A percentile compares a stretch with the other conserved stretches of the same genome.
These are phyloP conservation scores for Euptelea pleiosperma DNA, from an alignment of 164 flowering plant species.

Conservation along the genomic window DNA sequence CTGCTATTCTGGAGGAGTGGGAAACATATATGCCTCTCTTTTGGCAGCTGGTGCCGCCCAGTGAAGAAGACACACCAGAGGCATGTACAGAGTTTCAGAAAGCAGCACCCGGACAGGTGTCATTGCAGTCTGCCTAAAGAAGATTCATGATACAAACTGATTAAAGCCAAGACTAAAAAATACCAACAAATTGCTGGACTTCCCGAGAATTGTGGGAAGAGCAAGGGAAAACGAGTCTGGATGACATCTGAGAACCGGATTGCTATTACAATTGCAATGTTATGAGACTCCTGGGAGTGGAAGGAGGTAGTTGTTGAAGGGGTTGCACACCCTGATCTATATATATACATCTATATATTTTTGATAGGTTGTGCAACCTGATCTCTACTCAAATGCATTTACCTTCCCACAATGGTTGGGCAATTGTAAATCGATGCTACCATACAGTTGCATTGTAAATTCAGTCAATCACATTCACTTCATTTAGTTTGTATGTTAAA, in stretches of 20 bases:
- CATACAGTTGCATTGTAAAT: neutral
- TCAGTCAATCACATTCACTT: too few relatives aligned
- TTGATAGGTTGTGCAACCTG: too few relatives aligned
- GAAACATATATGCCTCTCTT: slow-evolving; percentile 80
- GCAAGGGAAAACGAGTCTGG: neutral
- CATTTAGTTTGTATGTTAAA: too few relatives aligned
- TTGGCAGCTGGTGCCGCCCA: slow-evolving; percentile 98
- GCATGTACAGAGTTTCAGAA: slow-evolving; percentile 64
- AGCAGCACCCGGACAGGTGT: slow-evolving; percentile 45
- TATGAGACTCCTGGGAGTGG: neutral
- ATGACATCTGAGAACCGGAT: slow-evolving; percentile 1
- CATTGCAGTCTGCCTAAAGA: slow-evolving; percentile 57
- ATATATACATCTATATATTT: too few relatives aligned
- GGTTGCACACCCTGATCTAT: neutral
- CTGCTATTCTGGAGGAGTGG: slow-evolving; percentile 78
- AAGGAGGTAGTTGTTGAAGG: neutral
- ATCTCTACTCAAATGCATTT: neutral
- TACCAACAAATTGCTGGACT: neutral
- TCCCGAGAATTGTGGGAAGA: neutral
- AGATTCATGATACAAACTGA: neutral
- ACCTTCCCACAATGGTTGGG: neutral
- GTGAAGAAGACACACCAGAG: slow-evolving; percentile 99
- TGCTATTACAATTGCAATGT: neutral
- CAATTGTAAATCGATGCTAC: slow-evolving; percentile 6
- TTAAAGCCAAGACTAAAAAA: neutral